Percentiles rank a stretch among this genome's conserved stretches.
Evolutionary conservation across 345 rosid genomes (phyloP).

Genomic region (Citrus medica): DNA sequence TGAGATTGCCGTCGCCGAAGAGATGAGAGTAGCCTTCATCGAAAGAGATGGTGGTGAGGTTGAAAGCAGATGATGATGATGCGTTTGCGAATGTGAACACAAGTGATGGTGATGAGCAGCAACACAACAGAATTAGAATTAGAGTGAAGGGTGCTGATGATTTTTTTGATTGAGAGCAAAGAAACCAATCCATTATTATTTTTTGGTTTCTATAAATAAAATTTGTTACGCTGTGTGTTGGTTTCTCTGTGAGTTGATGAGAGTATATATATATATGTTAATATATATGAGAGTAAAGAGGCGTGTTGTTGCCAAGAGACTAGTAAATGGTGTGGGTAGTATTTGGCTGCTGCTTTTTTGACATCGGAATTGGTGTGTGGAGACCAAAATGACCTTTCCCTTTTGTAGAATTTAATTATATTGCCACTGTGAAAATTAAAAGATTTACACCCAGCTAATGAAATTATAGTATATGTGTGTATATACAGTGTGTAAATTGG

Average conservation of each 20-base stretch:
- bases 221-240: neutral
- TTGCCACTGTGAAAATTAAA: neutral
- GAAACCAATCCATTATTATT: conserved; percentile 11
- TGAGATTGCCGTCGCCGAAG: conserved; percentile 76
- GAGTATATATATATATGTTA: neutral
- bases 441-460: too few relatives aligned
- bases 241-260: neutral
- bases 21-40: conserved; percentile 81
- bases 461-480: too few relatives aligned
- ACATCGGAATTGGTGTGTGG: neutral
- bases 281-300: neutral
- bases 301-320: neutral
- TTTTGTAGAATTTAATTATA: neutral
- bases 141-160: neutral
- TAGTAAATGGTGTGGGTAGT: neutral
- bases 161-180: neutral
- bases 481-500: neutral
- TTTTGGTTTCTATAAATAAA: neutral
- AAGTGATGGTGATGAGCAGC: neutral
- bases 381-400: conserved; percentile 7
- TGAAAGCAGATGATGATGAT: conserved; percentile 19
- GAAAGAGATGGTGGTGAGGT: conserved; percentile 57
- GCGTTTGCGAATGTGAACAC: neutral
- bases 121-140: neutral
- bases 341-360: neutral